phyloP scores from a whole-genome alignment of 495 filamentous ascomycete species.

The Penicillium ochrochloron region DNA sequence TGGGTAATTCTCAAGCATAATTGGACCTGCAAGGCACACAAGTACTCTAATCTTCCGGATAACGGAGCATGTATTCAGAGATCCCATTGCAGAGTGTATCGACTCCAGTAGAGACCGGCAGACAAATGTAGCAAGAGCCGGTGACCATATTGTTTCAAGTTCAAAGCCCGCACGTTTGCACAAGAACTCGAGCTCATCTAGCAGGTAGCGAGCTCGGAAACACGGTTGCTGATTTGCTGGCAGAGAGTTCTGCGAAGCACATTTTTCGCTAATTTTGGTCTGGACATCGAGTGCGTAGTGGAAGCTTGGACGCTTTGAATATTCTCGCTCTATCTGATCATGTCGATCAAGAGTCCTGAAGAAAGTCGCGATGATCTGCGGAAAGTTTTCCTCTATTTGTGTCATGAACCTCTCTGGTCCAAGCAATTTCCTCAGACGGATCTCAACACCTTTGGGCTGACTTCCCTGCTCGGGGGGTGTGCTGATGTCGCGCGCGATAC shows the following conservation, averaged over 20 bases:
- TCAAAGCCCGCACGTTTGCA: slow-evolving; percentile 72
- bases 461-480: slow-evolving; percentile 55
- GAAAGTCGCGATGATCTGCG: slow-evolving; percentile 73
- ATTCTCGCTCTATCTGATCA: slow-evolving; percentile 73
- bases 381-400: slow-evolving; percentile 69
- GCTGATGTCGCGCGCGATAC: slow-evolving; percentile 77
- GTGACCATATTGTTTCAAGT: slow-evolving; percentile 71
- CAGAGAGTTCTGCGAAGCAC: slow-evolving; percentile 61
- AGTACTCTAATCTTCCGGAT: slow-evolving; percentile 85
- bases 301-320: slow-evolving; percentile 66
- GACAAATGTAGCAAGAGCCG: slow-evolving; percentile 72
- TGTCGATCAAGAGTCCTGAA: slow-evolving; percentile 73
- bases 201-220: slow-evolving; percentile 76
- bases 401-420: slow-evolving; percentile 66
- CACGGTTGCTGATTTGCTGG: slow-evolving; percentile 82
- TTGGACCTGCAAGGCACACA: slow-evolving; percentile 72
- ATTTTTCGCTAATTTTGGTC: slow-evolving; percentile 65
- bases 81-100: slow-evolving; percentile 85
- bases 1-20: slow-evolving; percentile 76
- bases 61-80: slow-evolving; percentile 82
- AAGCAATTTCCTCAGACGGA: slow-evolving; percentile 67
- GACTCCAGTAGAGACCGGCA: slow-evolving; percentile 77
- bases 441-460: slow-evolving; percentile 66
- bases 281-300: slow-evolving; percentile 64
- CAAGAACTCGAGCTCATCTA: slow-evolving; percentile 73